Percentiles rank a stretch among this genome's conserved stretches.
Conservation (phyloP, 768 basidiomycete genomes). For the Hygrocybe punicea region DNA sequence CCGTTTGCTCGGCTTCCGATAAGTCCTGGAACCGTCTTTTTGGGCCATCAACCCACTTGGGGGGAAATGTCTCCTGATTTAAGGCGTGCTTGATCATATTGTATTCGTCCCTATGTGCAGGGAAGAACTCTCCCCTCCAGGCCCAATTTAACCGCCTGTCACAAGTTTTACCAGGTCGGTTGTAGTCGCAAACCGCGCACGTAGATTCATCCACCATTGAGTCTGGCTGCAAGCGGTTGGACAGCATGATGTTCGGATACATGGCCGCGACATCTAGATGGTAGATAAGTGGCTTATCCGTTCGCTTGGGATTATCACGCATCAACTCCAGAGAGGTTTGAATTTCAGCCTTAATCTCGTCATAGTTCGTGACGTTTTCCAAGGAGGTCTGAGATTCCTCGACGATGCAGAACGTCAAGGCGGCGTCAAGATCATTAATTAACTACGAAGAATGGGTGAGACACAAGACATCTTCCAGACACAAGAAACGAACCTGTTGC, state of each 20-base stretch:
- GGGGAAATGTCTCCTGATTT: conserved; percentile 90
- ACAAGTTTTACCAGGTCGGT: conserved; percentile 92
- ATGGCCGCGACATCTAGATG: conserved; percentile 99
- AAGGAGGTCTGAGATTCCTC: conserved; percentile 79
- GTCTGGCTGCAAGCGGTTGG: conserved; percentile 96
- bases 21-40: conserved; percentile 83
- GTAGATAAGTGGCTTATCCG: conserved; percentile 93
- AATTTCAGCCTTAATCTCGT: conserved; percentile 83
- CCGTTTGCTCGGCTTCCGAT: conserved; percentile 79
- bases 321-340: conserved; percentile 75
- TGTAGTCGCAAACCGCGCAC: conserved; percentile 98
- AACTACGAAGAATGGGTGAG: conserved; percentile 47
- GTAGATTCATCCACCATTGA: conserved; percentile 95
- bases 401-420: conserved; percentile 81
- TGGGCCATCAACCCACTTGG: conserved; percentile 68
- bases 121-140: conserved; percentile 98
- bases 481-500: conserved; percentile 57
- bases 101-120: conserved; percentile 93
- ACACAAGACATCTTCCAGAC: conserved; percentile 2
- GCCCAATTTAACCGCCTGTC: conserved; percentile 95
- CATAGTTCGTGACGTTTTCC: conserved; percentile 90
- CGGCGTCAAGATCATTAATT: conserved; percentile 91
- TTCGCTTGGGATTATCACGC: conserved; percentile 86
- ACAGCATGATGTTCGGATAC: conserved; percentile 99
- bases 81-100: conserved; percentile 99